Conservation (phyloP, 139 green algal genomes). For the Volvox africanus region DNA sequence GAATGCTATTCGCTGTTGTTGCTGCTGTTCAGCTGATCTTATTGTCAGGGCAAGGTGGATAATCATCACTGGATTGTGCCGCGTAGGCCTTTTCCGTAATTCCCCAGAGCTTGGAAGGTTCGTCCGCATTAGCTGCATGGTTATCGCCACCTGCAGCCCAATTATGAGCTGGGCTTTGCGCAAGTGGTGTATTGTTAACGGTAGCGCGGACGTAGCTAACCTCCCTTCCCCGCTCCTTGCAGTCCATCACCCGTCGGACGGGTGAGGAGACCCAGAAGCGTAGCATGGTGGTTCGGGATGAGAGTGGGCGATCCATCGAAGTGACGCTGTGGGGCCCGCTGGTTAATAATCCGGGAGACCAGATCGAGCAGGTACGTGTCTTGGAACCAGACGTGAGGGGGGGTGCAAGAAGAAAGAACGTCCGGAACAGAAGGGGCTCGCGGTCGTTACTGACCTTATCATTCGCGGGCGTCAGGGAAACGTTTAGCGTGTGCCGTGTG, state of each 20-base stretch:
- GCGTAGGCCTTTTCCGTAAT: neutral
- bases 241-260: constrained; percentile 84
- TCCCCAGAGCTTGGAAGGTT: too few relatives aligned
- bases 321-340: constrained; percentile 90
- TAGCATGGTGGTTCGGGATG: constrained; percentile 83
- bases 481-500: too few relatives aligned
- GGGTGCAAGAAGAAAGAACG: neutral
- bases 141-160: too few relatives aligned
- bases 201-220: too few relatives aligned
- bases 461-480: too few relatives aligned
- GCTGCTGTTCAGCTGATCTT: too few relatives aligned
- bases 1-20: neutral
- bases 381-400: too few relatives aligned
- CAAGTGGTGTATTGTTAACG: too few relatives aligned
- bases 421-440: neutral
- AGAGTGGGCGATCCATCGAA: constrained; percentile 84
- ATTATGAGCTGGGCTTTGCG: too few relatives aligned
- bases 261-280: constrained; percentile 91
- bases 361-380: constrained; percentile 69
- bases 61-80: neutral
- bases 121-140: too few relatives aligned
- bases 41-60: neutral
- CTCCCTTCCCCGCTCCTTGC: too few relatives aligned
- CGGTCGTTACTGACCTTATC: too few relatives aligned
- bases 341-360: constrained; percentile 70